phyloP scores from a whole-genome alignment of 805 yeast species.

The Nematodospora valgi region DNA sequence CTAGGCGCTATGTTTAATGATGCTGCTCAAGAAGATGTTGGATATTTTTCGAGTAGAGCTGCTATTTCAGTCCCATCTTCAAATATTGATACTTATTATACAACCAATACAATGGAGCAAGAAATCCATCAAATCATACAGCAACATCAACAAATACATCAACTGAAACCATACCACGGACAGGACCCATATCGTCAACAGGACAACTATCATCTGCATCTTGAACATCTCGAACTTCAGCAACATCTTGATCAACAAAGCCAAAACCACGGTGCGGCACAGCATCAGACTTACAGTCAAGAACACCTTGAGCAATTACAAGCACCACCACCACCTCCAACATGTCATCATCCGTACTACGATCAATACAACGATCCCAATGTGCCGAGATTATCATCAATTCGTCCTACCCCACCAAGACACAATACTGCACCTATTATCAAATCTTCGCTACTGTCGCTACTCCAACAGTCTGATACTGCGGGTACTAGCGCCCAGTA shows the following conservation, averaged over 20 bases:
- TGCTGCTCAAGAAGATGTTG: neutral
- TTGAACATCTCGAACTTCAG: neutral
- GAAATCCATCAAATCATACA: conserved; percentile 1
- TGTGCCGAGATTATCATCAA: too few relatives aligned
- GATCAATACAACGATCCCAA: neutral
- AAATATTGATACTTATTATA: conserved; percentile 3
- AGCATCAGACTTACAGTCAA: too few relatives aligned
- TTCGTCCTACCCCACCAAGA: neutral
- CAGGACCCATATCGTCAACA: conserved; percentile 1
- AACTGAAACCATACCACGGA: too few relatives aligned
- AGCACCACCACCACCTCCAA: too few relatives aligned
- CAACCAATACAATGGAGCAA: neutral
- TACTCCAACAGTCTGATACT: neutral
- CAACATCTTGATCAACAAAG: too few relatives aligned
- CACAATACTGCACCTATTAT: conserved; percentile 3
- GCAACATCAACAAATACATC: too few relatives aligned
- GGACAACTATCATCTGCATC: neutral
- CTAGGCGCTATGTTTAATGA: neutral
- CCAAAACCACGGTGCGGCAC: too few relatives aligned
- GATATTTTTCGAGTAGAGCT: conserved; percentile 6
- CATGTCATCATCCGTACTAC: too few relatives aligned
- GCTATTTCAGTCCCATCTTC: conserved; percentile 9
- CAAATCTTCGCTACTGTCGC: neutral
- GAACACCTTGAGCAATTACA: too few relatives aligned
- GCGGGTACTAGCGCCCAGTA: neutral